phyloP scores from a whole-genome alignment of 2,329 filamentous ascomycete species.

The Aspergillus sp. region DNA sequence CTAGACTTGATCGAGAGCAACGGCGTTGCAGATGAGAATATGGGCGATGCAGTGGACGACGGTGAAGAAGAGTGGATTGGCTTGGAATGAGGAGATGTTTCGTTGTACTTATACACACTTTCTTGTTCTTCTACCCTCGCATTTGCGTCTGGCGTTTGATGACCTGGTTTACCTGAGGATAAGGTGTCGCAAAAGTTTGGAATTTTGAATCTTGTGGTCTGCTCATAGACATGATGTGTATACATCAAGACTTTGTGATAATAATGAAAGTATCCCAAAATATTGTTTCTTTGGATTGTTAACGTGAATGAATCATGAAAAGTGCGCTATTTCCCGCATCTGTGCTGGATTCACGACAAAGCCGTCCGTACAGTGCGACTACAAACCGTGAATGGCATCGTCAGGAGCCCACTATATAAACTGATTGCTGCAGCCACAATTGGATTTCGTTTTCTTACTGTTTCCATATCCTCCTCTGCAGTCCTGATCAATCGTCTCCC shows the following conservation, averaged over 20 bases:
- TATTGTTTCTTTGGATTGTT: neutral
- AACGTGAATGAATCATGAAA: no score
- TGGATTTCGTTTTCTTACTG: neutral
- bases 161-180: constrained; percentile 26
- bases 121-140: constrained; percentile 20
- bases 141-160: constrained; percentile 30
- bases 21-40: constrained; percentile 24
- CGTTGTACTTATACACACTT: constrained; percentile 11
- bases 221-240: neutral
- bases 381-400: no score
- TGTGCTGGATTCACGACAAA: no score
- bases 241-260: neutral
- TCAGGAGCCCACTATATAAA: no score
- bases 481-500: neutral
- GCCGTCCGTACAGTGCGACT: no score
- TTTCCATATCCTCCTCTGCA: neutral
- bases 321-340: no score
- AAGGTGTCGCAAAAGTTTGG: constrained; percentile 19
- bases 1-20: constrained; percentile 30
- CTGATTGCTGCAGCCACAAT: no score
- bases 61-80: constrained; percentile 55
- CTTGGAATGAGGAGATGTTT: constrained; percentile 42
- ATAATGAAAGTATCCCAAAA: neutral
- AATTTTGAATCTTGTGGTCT: constrained; percentile 3
- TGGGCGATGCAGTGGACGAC: constrained; percentile 29